These are phyloP conservation scores for Arachnomyces sp. DNA, from an alignment of 2,329 filamentous ascomycete genomes.

Conservation along the genomic window DNA sequence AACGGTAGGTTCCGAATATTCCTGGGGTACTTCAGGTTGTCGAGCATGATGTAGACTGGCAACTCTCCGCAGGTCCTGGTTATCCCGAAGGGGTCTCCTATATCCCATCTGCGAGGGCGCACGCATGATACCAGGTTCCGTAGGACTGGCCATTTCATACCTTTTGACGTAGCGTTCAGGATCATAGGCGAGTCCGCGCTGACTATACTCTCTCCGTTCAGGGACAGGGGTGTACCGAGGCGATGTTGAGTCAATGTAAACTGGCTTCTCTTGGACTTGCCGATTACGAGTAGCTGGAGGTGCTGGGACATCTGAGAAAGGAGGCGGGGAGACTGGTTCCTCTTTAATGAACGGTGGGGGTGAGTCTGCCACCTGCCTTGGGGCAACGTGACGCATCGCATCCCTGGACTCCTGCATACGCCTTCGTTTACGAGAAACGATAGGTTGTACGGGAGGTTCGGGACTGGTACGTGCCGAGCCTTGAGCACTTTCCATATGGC, in stretches of 20 bases:
- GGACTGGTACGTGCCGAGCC: slow-evolving; percentile 38
- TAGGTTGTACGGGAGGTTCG: slow-evolving; percentile 30
- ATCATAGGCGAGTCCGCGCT: slow-evolving; percentile 27
- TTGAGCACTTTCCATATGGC: slow-evolving; percentile 19
- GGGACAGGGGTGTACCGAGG: slow-evolving; percentile 29
- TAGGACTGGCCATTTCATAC: slow-evolving; percentile 20
- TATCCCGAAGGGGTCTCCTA: slow-evolving; percentile 32
- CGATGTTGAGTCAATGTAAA: slow-evolving; percentile 41
- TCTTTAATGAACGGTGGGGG: slow-evolving; percentile 50
- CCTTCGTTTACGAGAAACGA: slow-evolving; percentile 45
- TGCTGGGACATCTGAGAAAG: slow-evolving; percentile 39
- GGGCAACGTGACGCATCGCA: slow-evolving; percentile 23
- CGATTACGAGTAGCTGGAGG: slow-evolving; percentile 27
- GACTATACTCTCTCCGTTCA: slow-evolving; percentile 25
- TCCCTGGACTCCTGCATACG: slow-evolving; percentile 35
- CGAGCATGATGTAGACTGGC: slow-evolving; percentile 39
- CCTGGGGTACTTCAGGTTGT: slow-evolving; percentile 33
- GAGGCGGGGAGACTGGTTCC: slow-evolving; percentile 54
- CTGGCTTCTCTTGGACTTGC: slow-evolving; percentile 34
- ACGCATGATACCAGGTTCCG: slow-evolving; percentile 27
- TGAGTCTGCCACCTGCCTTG: slow-evolving; percentile 26
- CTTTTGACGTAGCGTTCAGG: slow-evolving; percentile 22
- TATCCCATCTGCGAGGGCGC: slow-evolving; percentile 32
- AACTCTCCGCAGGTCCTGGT: slow-evolving; percentile 39
- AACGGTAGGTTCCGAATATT: slow-evolving; percentile 37